phyloP scores from a whole-genome alignment of 2,329 filamentous ascomycete species.

The Sporothrix luriei region DNA sequence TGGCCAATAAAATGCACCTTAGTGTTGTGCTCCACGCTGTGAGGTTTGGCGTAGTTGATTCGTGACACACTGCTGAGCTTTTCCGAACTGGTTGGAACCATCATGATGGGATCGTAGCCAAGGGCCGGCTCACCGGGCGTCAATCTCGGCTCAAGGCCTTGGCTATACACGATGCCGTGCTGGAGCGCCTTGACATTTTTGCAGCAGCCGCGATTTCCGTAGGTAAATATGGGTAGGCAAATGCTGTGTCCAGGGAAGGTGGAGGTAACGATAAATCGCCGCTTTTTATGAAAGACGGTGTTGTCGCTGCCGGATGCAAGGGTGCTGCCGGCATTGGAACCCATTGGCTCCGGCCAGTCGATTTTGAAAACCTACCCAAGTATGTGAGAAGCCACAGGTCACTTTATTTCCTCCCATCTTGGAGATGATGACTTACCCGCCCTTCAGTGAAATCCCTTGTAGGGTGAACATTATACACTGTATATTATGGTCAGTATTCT shows the following conservation, averaged over 20 bases:
- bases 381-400: neutral
- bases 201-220: slow-evolving; percentile 54
- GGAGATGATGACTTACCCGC: neutral
- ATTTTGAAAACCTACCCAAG: slow-evolving; percentile 26
- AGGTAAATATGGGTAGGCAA: slow-evolving; percentile 63
- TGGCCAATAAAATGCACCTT: slow-evolving; percentile 60
- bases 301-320: neutral
- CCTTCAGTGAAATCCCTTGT: neutral
- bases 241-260: slow-evolving; percentile 57
- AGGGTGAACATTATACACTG: neutral
- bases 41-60: slow-evolving; percentile 60
- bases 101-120: slow-evolving; percentile 52
- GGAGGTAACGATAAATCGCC: slow-evolving; percentile 57
- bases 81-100: slow-evolving; percentile 51
- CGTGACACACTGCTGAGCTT: slow-evolving; percentile 55
- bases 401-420: too few relatives aligned
- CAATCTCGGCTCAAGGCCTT: slow-evolving; percentile 41
- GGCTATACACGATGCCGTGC: slow-evolving; percentile 57
- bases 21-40: slow-evolving; percentile 61
- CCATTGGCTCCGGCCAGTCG: slow-evolving; percentile 25
- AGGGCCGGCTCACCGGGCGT: slow-evolving; percentile 51
- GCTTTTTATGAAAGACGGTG: slow-evolving; percentile 33
- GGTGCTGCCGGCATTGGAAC: slow-evolving; percentile 37
- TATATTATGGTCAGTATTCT: neutral
- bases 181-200: slow-evolving; percentile 56